Percentiles rank a stretch among this genome's conserved stretches.
Conservation (phyloP, 23 red algal species). For the Gracilariopsis chorda region DNA sequence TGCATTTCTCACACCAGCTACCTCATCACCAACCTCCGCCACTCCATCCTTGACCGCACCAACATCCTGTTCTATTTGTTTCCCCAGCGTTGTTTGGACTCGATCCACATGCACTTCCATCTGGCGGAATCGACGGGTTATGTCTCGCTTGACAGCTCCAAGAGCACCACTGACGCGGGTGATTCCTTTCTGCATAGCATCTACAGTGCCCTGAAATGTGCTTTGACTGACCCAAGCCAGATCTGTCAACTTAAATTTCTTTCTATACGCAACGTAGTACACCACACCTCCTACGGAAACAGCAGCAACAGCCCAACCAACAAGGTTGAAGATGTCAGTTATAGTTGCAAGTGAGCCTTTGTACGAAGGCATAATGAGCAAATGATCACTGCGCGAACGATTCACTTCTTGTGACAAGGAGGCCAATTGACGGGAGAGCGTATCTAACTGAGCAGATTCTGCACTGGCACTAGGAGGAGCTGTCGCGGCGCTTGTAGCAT, state of each 20-base stretch:
- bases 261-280: constrained; percentile 37
- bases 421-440: constrained; percentile 14
- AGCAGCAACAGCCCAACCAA: constrained; percentile 50
- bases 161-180: constrained; percentile 32
- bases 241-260: constrained; percentile 25
- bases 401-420: constrained; percentile 17
- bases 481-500: not conserved
- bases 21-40: constrained; percentile 22
- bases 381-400: constrained; percentile 27
- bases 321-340: constrained; percentile 45
- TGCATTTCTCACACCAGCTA: not conserved
- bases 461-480: not conserved
- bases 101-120: constrained; percentile 39
- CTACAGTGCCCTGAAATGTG: constrained; percentile 36
- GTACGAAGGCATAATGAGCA: constrained; percentile 15
- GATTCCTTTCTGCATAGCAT: constrained; percentile 56
- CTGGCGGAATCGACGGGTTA: constrained; percentile 4
- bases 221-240: constrained; percentile 47
- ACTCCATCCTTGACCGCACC: constrained; percentile 44
- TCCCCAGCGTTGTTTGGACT: not conserved
- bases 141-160: constrained; percentile 31
- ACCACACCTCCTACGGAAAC: constrained; percentile 32
- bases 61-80: constrained; percentile 44
- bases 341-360: constrained; percentile 31
- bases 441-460: not conserved